A percentile compares a stretch with the other conserved stretches of the same genome.
Conservation (phyloP, 352 stramenopile genomes). For the Globisporangium abappressorium region DNA sequence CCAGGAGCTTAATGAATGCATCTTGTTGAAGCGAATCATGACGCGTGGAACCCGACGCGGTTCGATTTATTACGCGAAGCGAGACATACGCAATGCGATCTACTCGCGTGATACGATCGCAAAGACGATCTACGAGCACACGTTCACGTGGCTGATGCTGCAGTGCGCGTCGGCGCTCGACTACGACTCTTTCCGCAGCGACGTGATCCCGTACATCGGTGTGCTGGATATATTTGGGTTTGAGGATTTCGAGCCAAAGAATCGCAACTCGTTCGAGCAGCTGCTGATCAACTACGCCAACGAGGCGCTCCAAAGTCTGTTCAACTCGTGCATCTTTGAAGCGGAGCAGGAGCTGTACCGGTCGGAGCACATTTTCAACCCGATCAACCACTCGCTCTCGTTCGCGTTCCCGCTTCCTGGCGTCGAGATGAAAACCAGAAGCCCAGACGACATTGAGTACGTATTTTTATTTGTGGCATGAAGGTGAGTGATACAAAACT, state of each 20-base stretch:
- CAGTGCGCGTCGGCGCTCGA: constrained; percentile 76
- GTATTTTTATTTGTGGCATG: background rate
- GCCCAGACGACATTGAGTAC: constrained; percentile 38
- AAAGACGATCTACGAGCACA: constrained; percentile 88
- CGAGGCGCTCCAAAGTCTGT: constrained; percentile 87
- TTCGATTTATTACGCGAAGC: constrained; percentile 80
- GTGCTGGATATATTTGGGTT: constrained; percentile 93
- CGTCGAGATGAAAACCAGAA: constrained; percentile 26
- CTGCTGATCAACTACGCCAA: constrained; percentile 93
- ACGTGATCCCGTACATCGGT: constrained; percentile 86
- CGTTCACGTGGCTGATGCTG: constrained; percentile 88
- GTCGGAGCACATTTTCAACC: constrained; percentile 77
- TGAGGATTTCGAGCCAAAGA: constrained; percentile 87
- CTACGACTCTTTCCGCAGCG: constrained; percentile 76
- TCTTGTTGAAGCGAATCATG: constrained; percentile 79
- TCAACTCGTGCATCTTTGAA: constrained; percentile 89
- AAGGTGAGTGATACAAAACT: background rate
- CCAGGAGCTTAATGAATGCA: constrained; percentile 66
- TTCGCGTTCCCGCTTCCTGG: constrained; percentile 69
- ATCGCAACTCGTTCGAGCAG: constrained; percentile 91
- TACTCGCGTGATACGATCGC: constrained; percentile 87
- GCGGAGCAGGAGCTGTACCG: constrained; percentile 83
- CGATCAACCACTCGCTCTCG: constrained; percentile 77
- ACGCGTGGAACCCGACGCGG: constrained; percentile 68
- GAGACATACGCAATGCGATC: constrained; percentile 60